A percentile compares a stretch with the other conserved stretches of the same genome.
Evolutionary conservation across 257 asterid genomes (phyloP).

Genomic region (Plantago ovata): DNA sequence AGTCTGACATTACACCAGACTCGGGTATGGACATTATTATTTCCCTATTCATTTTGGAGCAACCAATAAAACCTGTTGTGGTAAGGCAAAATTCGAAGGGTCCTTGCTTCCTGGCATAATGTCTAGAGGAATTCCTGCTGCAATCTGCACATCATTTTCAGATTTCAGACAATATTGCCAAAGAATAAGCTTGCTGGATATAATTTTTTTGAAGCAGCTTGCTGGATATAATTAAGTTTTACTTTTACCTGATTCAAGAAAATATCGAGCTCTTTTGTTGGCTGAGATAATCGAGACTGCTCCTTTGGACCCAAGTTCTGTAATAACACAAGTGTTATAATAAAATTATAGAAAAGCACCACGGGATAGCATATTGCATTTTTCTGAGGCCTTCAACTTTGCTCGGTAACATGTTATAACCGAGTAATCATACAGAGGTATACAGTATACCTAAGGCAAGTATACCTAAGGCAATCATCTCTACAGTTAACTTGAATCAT

Average conservation of each 20-base stretch:
- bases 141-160: constrained; percentile 52
- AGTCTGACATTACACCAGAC: background rate
- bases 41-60: background rate
- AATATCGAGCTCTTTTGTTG: constrained; percentile 89
- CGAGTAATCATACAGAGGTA: too few species aligned
- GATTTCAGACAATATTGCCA: constrained; percentile 17
- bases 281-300: constrained; percentile 71
- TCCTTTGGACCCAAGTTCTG: constrained; percentile 80
- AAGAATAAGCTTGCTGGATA: constrained; percentile 14
- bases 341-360: constrained; percentile 2
- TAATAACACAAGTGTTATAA: constrained; percentile 28
- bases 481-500: too few species aligned
- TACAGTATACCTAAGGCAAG: too few species aligned
- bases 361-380: too few species aligned
- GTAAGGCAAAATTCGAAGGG: constrained; percentile 87
- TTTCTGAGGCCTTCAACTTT: too few species aligned
- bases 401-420: too few species aligned
- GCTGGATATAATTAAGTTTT: background rate
- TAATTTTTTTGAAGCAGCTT: constrained; percentile 11
- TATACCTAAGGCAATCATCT: too few species aligned
- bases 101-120: constrained; percentile 88
- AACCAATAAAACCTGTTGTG: constrained; percentile 71
- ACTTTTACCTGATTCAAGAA: constrained; percentile 71
- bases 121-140: constrained; percentile 73
- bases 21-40: background rate